Conservation (phyloP, 768 basidiomycete species). For the Leccinum variicolor region DNA sequence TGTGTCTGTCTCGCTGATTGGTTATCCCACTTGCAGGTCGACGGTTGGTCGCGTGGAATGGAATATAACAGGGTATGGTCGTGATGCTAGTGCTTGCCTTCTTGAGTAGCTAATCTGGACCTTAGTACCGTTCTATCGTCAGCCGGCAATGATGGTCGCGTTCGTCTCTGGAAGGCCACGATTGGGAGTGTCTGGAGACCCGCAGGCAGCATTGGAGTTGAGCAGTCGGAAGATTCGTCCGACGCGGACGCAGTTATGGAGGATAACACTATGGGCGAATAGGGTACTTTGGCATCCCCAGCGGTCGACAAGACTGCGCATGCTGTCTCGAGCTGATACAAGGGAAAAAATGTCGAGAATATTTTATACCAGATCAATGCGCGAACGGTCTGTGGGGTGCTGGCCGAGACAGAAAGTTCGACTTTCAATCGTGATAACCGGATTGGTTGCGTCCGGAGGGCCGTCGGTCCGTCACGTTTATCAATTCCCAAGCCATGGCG, state of each 20-base stretch:
- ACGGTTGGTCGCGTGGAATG: conserved; percentile 87
- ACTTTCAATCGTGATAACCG: neutral
- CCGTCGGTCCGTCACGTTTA: conserved; percentile 2
- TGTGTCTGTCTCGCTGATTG: conserved; percentile 4
- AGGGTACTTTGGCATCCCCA: conserved; percentile 1
- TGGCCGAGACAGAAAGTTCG: neutral
- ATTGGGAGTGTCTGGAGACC: conserved; percentile 82
- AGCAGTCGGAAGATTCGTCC: conserved; percentile 57
- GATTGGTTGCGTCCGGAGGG: neutral
- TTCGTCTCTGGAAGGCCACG: conserved; percentile 83
- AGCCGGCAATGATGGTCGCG: conserved; percentile 78
- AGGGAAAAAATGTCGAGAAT: neutral
- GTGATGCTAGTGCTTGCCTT: neutral
- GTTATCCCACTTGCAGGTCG: conserved; percentile 40
- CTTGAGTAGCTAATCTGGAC: neutral
- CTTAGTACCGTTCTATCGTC: conserved; percentile 77
- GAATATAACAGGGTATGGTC: conserved; percentile 79
- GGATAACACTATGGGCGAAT: conserved; percentile 36
- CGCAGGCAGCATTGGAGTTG: conserved; percentile 78
- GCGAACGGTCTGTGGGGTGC: neutral
- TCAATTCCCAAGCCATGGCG: neutral
- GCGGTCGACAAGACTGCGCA: neutral
- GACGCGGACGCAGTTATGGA: conserved; percentile 46
- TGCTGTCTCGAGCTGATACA: neutral
- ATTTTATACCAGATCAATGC: neutral